Conservation (phyloP, 441 rosid genomes). For the Erodium texanum region DNA sequence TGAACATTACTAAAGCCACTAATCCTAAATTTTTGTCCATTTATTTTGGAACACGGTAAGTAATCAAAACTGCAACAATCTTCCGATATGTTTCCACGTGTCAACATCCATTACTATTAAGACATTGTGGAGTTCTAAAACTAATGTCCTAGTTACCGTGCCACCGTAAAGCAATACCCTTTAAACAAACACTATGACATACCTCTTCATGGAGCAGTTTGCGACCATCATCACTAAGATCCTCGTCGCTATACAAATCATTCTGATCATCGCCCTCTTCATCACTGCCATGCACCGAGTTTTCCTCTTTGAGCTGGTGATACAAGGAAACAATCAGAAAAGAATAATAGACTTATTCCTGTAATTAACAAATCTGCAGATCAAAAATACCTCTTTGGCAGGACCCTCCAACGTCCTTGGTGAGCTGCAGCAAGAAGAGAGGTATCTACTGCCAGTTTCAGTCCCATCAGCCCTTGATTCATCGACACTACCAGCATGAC, state of each 20-base stretch:
- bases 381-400: conserved; percentile 67
- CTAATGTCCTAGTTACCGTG: background rate
- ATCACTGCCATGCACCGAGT: conserved; percentile 85
- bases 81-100: too few species aligned
- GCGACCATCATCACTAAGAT: conserved; percentile 51
- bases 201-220: conserved; percentile 67
- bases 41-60: too few species aligned
- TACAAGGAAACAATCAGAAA: too few species aligned
- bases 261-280: conserved; percentile 86
- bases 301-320: conserved; percentile 71
- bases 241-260: conserved; percentile 78
- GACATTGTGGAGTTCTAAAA: too few species aligned
- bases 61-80: too few species aligned
- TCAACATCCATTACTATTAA: too few species aligned
- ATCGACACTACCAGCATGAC: conserved; percentile 76
- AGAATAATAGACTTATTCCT: background rate
- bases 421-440: conserved; percentile 92
- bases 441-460: conserved; percentile 67
- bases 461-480: conserved; percentile 64
- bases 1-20: too few species aligned
- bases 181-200: conserved; percentile 1
- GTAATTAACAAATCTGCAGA: background rate
- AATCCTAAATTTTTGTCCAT: too few species aligned
- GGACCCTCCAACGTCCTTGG: conserved; percentile 80
- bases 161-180: too few species aligned